Conservation (phyloP, 2,329 filamentous ascomycete species). For the Ophidiomyces ophidiicola region DNA sequence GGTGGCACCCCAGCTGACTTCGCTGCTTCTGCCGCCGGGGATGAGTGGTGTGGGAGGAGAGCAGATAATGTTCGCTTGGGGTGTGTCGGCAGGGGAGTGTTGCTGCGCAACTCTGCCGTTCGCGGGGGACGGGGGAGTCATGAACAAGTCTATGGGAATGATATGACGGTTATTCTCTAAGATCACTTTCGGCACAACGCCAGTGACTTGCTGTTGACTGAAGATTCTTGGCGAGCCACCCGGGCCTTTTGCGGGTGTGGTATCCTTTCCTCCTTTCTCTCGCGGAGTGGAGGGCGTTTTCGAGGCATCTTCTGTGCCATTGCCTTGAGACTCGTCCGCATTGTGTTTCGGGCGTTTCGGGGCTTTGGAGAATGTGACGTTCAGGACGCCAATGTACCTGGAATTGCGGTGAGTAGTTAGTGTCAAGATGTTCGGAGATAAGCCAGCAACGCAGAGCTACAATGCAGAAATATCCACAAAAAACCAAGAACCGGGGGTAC, state of each 20-base stretch:
- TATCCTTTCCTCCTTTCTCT: constrained; percentile 2
- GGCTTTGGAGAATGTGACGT: constrained; percentile 85
- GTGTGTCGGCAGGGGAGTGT: not conserved
- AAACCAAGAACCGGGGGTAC: constrained; percentile 33
- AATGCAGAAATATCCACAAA: constrained; percentile 8
- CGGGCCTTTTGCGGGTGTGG: not conserved
- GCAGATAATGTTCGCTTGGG: constrained; percentile 6
- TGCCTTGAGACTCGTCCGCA: constrained; percentile 21
- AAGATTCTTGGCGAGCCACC: constrained; percentile 39
- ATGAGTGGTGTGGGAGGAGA: not conserved
- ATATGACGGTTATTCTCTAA: constrained; percentile 93
- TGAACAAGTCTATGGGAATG: constrained; percentile 70
- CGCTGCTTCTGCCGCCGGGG: constrained; percentile 3
- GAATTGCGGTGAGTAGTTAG: constrained; percentile 13
- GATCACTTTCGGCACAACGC: constrained; percentile 74
- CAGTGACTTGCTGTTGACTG: constrained; percentile 64
- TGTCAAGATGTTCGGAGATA: not conserved
- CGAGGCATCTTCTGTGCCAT: constrained; percentile 3
- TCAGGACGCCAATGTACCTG: constrained; percentile 92
- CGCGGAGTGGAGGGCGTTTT: constrained; percentile 3
- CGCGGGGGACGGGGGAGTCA: constrained; percentile 38
- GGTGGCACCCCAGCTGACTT: constrained; percentile 68
- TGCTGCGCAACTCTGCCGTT: constrained; percentile 3
- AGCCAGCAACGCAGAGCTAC: not conserved
- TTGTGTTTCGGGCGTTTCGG: constrained; percentile 46